phyloP scores from a whole-genome alignment of 83 land plant genomes.

The Diphasiastrum complanatum region DNA sequence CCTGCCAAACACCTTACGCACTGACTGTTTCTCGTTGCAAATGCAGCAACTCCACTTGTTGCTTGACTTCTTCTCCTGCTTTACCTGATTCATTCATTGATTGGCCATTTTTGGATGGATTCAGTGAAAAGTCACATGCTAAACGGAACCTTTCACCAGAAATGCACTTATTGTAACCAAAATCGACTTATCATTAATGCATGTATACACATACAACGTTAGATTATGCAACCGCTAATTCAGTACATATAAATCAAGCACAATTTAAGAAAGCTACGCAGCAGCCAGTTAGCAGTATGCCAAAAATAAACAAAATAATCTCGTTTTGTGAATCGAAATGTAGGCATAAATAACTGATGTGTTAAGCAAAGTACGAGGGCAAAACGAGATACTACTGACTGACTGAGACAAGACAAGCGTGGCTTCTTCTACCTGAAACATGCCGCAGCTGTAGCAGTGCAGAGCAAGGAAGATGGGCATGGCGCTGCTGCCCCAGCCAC shows the following conservation, averaged over 20 bases:
- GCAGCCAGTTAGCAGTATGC: too few relatives aligned
- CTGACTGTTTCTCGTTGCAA: slow-evolving; percentile 75
- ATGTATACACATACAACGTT: too few relatives aligned
- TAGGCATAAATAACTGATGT: background rate
- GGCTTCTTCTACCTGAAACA: slow-evolving; percentile 65
- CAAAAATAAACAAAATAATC: background rate
- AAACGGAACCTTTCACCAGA: too few relatives aligned
- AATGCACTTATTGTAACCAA: too few relatives aligned
- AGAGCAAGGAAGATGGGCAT: slow-evolving; percentile 38
- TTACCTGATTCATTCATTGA: slow-evolving; percentile 69
- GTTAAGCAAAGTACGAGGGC: background rate
- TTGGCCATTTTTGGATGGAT: too few relatives aligned
- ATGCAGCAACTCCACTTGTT: slow-evolving; percentile 68
- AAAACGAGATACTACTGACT: too few relatives aligned
- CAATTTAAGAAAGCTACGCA: too few relatives aligned
- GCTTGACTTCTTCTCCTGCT: slow-evolving; percentile 73
- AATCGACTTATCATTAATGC: too few relatives aligned
- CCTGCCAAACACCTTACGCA: slow-evolving; percentile 46
- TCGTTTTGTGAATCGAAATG: background rate
- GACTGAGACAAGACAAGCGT: background rate
- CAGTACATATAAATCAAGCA: too few relatives aligned
- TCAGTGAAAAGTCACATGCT: too few relatives aligned
- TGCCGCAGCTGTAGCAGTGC: slow-evolving; percentile 56
- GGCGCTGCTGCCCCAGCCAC: background rate
- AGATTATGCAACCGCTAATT: too few relatives aligned